Conservation (phyloP, 768 basidiomycete species). For the Collybia nuda region DNA sequence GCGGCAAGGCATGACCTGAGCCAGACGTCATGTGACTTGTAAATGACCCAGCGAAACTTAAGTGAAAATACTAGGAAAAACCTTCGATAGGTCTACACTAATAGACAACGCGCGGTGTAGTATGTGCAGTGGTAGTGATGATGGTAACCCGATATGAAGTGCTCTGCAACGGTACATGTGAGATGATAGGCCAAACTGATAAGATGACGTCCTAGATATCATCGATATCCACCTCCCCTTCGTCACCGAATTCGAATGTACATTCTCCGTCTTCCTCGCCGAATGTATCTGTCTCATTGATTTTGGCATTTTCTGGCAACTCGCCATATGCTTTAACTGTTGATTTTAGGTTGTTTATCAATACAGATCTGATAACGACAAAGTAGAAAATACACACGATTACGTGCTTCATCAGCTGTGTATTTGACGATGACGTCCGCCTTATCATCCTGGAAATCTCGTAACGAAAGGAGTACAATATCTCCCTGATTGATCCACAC, state of each 20-base stretch:
- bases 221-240: conserved; percentile 87
- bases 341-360: not conserved
- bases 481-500: conserved; percentile 99
- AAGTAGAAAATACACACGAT: conserved; percentile 41
- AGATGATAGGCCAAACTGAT: not conserved
- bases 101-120: conserved; percentile 9
- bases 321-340: conserved; percentile 97
- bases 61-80: not conserved
- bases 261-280: conserved; percentile 90
- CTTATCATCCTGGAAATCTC: conserved; percentile 99
- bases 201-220: conserved; percentile 59
- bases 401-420: conserved; percentile 92
- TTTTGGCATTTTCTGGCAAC: conserved; percentile 93
- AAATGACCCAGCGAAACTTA: not conserved
- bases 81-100: conserved; percentile 12
- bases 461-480: conserved; percentile 90
- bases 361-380: not conserved
- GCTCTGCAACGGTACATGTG: conserved; percentile 9
- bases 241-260: conserved; percentile 88
- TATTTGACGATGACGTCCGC: conserved; percentile 99
- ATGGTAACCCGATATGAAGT: conserved; percentile 1
- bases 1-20: not conserved
- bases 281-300: conserved; percentile 94
- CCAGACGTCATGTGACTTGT: not conserved
- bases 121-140: not conserved